phyloP scores from a whole-genome alignment of 805 yeast genomes.

The Kregervanrija pseudodelftensis region DNA sequence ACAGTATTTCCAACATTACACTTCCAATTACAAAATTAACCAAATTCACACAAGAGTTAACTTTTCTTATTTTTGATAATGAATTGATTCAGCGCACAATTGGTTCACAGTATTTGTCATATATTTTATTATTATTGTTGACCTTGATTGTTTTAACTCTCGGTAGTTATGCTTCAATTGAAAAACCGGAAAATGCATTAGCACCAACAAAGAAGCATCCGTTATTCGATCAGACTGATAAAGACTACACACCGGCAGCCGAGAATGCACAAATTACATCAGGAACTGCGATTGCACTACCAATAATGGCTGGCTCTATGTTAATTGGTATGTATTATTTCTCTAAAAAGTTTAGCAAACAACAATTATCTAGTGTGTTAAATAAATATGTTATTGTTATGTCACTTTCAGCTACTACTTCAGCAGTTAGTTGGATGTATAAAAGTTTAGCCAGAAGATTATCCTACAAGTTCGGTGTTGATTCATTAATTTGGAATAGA shows the following conservation, averaged over 20 bases:
- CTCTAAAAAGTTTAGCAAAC: slow-evolving; percentile 27
- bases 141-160: slow-evolving; percentile 19
- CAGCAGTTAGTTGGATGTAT: slow-evolving; percentile 23
- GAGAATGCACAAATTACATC: slow-evolving; percentile 15
- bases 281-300: slow-evolving; percentile 33
- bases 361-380: slow-evolving; percentile 26
- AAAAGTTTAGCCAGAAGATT: slow-evolving; percentile 24
- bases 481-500: slow-evolving; percentile 23
- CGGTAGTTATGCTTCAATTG: slow-evolving; percentile 31
- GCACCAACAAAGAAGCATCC: slow-evolving; percentile 31
- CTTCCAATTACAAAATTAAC: not conserved
- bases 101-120: slow-evolving; percentile 14
- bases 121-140: slow-evolving; percentile 12
- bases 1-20: not conserved
- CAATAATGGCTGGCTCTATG: slow-evolving; percentile 35
- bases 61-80: slow-evolving; percentile 17
- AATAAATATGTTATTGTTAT: slow-evolving; percentile 29
- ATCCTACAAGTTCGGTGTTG: slow-evolving; percentile 20
- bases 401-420: slow-evolving; percentile 28
- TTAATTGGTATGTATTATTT: slow-evolving; percentile 33
- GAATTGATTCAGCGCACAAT: slow-evolving; percentile 8
- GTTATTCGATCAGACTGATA: slow-evolving; percentile 36
- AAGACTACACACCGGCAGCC: slow-evolving; percentile 18
- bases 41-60: slow-evolving; percentile 12
- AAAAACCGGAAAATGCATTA: slow-evolving; percentile 24